These are phyloP conservation scores for Blastocrithidia nonstop DNA, from an alignment of 208 protist genomes.

Conservation along the genomic window DNA sequence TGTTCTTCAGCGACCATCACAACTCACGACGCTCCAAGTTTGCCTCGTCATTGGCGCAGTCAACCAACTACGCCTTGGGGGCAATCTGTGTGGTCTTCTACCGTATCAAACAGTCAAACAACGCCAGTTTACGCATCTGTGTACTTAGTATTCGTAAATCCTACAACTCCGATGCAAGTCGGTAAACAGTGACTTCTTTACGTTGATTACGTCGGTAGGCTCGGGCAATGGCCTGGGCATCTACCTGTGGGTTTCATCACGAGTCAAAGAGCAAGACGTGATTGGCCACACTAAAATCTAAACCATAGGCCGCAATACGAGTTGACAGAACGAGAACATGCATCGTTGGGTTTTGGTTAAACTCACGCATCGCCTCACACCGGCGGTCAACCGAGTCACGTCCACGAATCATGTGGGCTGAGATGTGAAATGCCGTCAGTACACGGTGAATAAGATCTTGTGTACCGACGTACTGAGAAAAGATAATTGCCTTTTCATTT, in stretches of 20 bases:
- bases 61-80: conserved; percentile 23
- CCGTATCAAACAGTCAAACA: conserved; percentile 69
- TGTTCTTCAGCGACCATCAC: conserved; percentile 39
- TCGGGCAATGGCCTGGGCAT: conserved; percentile 91
- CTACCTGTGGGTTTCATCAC: conserved; percentile 98
- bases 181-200: conserved; percentile 93
- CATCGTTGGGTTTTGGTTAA: conserved; percentile 28
- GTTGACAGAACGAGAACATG: conserved; percentile 90
- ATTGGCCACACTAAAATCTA: conserved; percentile 97
- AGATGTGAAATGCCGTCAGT: conserved; percentile 31
- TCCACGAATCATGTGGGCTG: conserved; percentile 43
- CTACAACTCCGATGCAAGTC: conserved; percentile 64
- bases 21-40: conserved; percentile 28
- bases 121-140: conserved; percentile 59
- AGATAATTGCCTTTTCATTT: conserved; percentile 72
- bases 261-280: conserved; percentile 97
- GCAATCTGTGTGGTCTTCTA: conserved; percentile 37
- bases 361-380: conserved; percentile 32
- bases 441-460: conserved; percentile 68
- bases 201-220: conserved; percentile 97
- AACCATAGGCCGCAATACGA: conserved; percentile 93
- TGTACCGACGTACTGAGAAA: conserved; percentile 71
- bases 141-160: conserved; percentile 32
- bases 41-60: conserved; percentile 35
- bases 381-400: conserved; percentile 47